phyloP scores from a whole-genome alignment of 2,329 filamentous ascomycete genomes.

The Metarhizium album region DNA sequence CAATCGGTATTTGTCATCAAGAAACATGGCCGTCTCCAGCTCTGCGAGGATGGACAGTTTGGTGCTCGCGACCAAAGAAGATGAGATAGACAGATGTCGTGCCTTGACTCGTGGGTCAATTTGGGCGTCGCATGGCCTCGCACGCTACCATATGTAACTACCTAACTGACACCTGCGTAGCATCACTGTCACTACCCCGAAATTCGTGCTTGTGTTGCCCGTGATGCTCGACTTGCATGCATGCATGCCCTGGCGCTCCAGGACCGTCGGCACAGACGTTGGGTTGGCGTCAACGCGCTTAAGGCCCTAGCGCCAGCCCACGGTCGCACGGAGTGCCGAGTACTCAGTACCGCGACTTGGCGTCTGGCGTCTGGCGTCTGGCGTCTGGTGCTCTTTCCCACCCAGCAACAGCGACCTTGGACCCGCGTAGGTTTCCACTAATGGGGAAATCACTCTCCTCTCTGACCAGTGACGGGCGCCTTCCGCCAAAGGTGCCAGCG shows the following conservation, averaged over 20 bases:
- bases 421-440: neutral
- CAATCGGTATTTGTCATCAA: too few species aligned
- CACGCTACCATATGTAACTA: too few species aligned
- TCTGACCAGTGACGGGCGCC: neutral
- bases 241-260: neutral
- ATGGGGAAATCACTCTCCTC: neutral
- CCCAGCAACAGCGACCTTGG: neutral
- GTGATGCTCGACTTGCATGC: neutral
- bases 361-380: neutral
- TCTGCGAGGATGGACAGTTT: too few species aligned
- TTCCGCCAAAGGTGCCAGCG: neutral
- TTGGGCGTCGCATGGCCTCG: too few species aligned
- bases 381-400: neutral
- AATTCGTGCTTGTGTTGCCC: too few species aligned
- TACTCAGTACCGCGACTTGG: neutral
- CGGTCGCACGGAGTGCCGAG: neutral
- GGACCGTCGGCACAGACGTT: neutral
- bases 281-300: conserved; percentile 1
- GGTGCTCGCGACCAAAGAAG: too few species aligned
- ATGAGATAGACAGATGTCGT: too few species aligned
- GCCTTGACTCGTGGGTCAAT: too few species aligned
- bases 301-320: neutral
- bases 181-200: too few species aligned
- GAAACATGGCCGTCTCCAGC: too few species aligned
- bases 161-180: too few species aligned